Evolutionary conservation across 495 filamentous ascomycete genomes (phyloP).

Genomic region (Neurospora sp.): DNA sequence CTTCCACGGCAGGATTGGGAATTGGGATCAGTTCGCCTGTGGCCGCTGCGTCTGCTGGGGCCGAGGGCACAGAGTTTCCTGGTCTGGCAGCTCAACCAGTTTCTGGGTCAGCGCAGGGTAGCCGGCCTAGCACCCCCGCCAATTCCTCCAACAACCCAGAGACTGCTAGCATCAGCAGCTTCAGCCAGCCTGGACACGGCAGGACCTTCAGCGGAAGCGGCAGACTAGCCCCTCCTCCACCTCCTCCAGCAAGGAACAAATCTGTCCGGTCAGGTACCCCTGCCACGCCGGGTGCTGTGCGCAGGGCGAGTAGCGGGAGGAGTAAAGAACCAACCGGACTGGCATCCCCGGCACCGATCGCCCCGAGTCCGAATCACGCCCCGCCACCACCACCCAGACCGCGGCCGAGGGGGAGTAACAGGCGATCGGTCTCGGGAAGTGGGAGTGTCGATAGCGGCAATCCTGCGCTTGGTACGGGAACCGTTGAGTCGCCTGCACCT

Average conservation of each 20-base stretch:
- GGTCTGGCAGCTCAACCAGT: background rate
- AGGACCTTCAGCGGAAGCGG: background rate
- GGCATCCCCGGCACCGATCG: background rate
- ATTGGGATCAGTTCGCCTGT: constrained; percentile 5
- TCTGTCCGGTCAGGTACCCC: constrained; percentile 30
- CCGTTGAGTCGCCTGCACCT: background rate
- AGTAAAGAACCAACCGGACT: constrained; percentile 12
- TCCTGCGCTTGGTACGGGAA: background rate
- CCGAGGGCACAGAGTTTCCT: background rate
- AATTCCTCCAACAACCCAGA: background rate
- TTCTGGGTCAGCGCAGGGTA: background rate
- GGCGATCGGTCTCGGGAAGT: constrained; percentile 38
- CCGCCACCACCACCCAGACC: constrained; percentile 55
- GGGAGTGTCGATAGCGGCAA: constrained; percentile 31
- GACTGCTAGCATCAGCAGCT: background rate
- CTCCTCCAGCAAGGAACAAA: constrained; percentile 30
- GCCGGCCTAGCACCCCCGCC: background rate
- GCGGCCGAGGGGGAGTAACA: constrained; percentile 41
- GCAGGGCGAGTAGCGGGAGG: background rate
- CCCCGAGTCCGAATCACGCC: constrained; percentile 8
- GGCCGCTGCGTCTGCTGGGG: background rate
- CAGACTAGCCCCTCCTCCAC: constrained; percentile 32
- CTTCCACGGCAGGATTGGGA: background rate
- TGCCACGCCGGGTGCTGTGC: constrained; percentile 9
- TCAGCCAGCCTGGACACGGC: background rate